These are phyloP conservation scores for Umbellularia californica DNA, from an alignment of 164 flowering plant species.

Conservation along the genomic window DNA sequence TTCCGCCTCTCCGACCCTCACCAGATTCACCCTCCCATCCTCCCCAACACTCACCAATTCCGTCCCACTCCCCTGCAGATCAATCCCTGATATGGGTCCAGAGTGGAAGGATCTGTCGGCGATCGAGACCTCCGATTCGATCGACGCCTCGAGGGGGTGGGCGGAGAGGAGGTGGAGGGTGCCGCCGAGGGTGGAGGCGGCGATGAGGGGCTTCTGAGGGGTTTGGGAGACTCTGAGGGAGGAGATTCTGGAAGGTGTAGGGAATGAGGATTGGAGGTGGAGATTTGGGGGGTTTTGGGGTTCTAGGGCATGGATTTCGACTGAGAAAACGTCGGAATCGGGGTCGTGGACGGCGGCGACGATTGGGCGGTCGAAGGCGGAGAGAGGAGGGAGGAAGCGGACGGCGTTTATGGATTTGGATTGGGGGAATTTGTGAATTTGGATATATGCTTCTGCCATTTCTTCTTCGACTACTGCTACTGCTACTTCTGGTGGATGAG, in stretches of 20 bases:
- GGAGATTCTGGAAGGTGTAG: slow-evolving; percentile 47
- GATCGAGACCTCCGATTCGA: slow-evolving; percentile 33
- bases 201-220: slow-evolving; percentile 47
- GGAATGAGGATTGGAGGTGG: slow-evolving; percentile 33
- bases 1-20: slow-evolving; percentile 29
- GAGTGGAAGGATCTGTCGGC: slow-evolving; percentile 38
- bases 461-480: not conserved
- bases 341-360: slow-evolving; percentile 50
- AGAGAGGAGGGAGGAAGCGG: slow-evolving; percentile 64
- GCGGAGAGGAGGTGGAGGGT: slow-evolving; percentile 47
- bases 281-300: slow-evolving; percentile 14
- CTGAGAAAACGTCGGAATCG: slow-evolving; percentile 42
- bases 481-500: not conserved
- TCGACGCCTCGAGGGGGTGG: slow-evolving; percentile 25
- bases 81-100: slow-evolving; percentile 53
- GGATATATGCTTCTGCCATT: slow-evolving; percentile 12
- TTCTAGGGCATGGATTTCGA: slow-evolving; percentile 48
- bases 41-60: slow-evolving; percentile 72
- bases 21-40: slow-evolving; percentile 81
- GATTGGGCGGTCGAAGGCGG: slow-evolving; percentile 49
- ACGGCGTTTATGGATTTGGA: slow-evolving; percentile 65
- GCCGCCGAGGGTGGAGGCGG: slow-evolving; percentile 57
- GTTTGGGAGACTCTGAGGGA: slow-evolving; percentile 39
- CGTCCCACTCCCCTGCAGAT: slow-evolving; percentile 42
- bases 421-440: slow-evolving; percentile 61